Conservation (phyloP, 768 basidiomycete species). For the Xanthoconium stramineum region DNA sequence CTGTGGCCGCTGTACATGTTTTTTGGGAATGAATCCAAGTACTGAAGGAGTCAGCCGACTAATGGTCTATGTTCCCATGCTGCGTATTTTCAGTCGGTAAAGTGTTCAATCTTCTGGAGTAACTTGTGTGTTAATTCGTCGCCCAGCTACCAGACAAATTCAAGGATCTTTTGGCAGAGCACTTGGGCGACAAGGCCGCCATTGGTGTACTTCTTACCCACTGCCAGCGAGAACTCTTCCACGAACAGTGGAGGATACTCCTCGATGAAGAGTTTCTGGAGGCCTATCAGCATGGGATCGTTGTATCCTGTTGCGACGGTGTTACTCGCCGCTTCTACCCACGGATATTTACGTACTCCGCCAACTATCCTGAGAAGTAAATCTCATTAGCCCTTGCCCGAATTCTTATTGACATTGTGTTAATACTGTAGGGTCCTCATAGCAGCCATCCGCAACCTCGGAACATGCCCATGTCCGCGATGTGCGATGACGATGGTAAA, state of each 20-base stretch:
- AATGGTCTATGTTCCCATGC: background rate
- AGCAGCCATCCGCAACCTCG: background rate
- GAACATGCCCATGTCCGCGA: background rate
- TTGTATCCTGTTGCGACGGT: background rate
- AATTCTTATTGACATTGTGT: background rate
- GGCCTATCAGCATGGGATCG: background rate
- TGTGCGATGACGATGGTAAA: too few species aligned
- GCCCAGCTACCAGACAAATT: background rate
- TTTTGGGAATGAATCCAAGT: background rate
- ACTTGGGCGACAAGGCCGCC: background rate
- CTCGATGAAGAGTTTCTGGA: background rate
- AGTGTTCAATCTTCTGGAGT: background rate
- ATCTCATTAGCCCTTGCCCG: too few species aligned
- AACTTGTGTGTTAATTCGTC: background rate
- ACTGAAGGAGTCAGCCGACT: background rate
- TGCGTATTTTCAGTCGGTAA: background rate
- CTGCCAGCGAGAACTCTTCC: too few species aligned
- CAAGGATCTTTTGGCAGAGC: background rate
- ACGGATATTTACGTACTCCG: background rate
- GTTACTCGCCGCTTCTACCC: background rate
- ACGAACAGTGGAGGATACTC: background rate
- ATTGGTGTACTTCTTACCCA: background rate
- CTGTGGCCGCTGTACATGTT: background rate
- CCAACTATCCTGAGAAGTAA: background rate
- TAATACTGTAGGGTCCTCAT: background rate